Percentiles rank a stretch among this genome's conserved stretches.
Conservation (phyloP, 169 alveolate genomes). For the Cryptosporidium tyzzeri region DNA sequence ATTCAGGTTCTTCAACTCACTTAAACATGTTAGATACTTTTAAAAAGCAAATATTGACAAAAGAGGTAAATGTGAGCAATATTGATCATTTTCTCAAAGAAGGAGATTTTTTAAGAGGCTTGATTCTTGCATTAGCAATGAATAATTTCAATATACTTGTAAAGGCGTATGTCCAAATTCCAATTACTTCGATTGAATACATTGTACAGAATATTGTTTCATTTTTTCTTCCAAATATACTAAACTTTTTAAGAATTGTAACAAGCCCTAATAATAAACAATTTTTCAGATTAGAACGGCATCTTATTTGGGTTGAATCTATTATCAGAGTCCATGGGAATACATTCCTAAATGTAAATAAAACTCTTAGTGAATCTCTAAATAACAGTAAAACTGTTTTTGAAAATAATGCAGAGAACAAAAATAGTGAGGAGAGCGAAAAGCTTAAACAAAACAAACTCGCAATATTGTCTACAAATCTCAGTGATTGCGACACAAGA, state of each 20-base stretch:
- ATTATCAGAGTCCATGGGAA: constrained; percentile 78
- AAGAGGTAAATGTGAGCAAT: constrained; percentile 82
- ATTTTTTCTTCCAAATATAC: constrained; percentile 78
- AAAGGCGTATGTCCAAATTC: constrained; percentile 81
- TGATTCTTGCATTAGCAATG: constrained; percentile 85
- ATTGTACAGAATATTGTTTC: constrained; percentile 77
- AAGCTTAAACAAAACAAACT: constrained; percentile 62
- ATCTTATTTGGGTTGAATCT: constrained; percentile 78
- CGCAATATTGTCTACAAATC: constrained; percentile 38
- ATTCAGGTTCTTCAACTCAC: constrained; percentile 76
- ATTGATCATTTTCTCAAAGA: constrained; percentile 78
- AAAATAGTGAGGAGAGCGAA: neutral
- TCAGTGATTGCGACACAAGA: constrained; percentile 31
- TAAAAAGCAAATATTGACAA: constrained; percentile 84
- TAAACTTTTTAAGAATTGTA: constrained; percentile 77
- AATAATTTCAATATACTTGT: constrained; percentile 83
- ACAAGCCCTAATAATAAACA: constrained; percentile 71
- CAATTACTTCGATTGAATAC: constrained; percentile 75
- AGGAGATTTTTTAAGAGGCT: constrained; percentile 82
- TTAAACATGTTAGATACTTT: constrained; percentile 76
- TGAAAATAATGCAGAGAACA: neutral
- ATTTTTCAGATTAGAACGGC: constrained; percentile 74
- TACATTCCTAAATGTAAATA: constrained; percentile 66
- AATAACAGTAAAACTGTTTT: neutral
- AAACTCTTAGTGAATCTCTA: neutral